Percentiles rank a stretch among this genome's conserved stretches.
phyloP scores from a whole-genome alignment of 2,329 filamentous ascomycete genomes.

The Sporothrix brunneoviolacea region DNA sequence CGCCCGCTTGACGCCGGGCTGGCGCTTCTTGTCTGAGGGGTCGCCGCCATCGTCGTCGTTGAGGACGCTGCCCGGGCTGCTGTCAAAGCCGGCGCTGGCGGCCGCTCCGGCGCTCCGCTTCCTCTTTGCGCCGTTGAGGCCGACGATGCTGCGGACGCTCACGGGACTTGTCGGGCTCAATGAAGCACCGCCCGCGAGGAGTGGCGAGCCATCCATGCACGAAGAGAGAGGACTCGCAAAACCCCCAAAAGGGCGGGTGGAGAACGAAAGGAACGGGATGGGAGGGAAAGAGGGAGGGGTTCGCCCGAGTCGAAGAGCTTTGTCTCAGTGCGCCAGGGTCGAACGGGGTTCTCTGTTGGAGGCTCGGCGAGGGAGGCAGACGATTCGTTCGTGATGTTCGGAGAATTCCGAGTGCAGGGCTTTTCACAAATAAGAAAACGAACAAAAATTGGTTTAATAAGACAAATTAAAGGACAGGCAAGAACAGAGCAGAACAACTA shows the following conservation, averaged over 20 bases:
- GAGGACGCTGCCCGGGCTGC: constrained; percentile 53
- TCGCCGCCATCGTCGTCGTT: constrained; percentile 51
- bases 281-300: neutral
- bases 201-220: constrained; percentile 32
- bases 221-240: neutral
- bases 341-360: neutral
- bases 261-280: neutral
- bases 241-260: neutral
- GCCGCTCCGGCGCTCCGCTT: constrained; percentile 46
- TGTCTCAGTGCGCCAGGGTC: neutral
- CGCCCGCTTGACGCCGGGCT: constrained; percentile 67
- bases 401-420: neutral
- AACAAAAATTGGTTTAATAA: neutral
- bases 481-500: neutral
- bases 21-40: constrained; percentile 54
- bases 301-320: neutral
- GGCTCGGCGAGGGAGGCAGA: neutral
- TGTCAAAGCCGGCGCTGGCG: constrained; percentile 39
- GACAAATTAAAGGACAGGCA: neutral
- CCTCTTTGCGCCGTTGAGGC: constrained; percentile 46
- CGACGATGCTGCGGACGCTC: constrained; percentile 42
- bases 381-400: constrained; percentile 1
- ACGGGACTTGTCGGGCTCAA: constrained; percentile 49
- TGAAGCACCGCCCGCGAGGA: constrained; percentile 25
- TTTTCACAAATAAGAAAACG: too few relatives aligned